These are phyloP conservation scores for Pythium guiyangense DNA, from an alignment of 352 stramenopile species.

Conservation along the genomic window DNA sequence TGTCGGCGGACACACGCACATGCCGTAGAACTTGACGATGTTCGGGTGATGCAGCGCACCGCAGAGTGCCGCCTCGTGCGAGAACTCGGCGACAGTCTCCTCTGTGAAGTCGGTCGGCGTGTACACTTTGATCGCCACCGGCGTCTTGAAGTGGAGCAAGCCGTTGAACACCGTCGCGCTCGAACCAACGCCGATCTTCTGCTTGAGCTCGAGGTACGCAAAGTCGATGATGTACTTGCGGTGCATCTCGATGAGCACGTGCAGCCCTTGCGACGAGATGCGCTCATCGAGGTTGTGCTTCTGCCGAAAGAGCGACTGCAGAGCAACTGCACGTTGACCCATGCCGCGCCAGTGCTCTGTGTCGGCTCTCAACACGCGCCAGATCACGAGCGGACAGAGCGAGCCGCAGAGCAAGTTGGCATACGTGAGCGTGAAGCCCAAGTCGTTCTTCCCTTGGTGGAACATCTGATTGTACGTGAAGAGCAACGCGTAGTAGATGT, in stretches of 20 bases:
- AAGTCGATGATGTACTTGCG: slow-evolving; percentile 38
- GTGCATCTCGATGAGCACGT: slow-evolving; percentile 48
- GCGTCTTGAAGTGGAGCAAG: slow-evolving; percentile 50
- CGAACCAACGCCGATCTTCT: too few species aligned
- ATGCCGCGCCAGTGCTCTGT: slow-evolving; percentile 62
- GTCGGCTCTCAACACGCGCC: slow-evolving; percentile 52
- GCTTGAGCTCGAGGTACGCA: too few species aligned
- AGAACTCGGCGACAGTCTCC: slow-evolving; percentile 73
- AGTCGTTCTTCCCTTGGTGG: slow-evolving; percentile 37
- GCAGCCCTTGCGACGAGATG: slow-evolving; percentile 55
- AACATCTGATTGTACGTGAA: slow-evolving; percentile 55
- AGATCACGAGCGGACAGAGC: slow-evolving; percentile 53
- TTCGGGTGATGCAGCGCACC: slow-evolving; percentile 40
- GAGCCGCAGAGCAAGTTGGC: slow-evolving; percentile 47
- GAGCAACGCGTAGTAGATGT: slow-evolving; percentile 36
- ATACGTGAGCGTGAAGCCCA: slow-evolving; percentile 57
- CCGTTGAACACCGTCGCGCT: too few species aligned
- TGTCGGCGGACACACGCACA: slow-evolving; percentile 61
- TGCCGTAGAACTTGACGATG: slow-evolving; percentile 65
- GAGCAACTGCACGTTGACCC: slow-evolving; percentile 29
- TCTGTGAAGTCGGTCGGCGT: slow-evolving; percentile 50
- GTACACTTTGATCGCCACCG: slow-evolving; percentile 79
- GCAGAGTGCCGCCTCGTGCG: slow-evolving; percentile 72
- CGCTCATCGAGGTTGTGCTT: slow-evolving; percentile 4
- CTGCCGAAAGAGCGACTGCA: slow-evolving; percentile 32